Conservation (phyloP, 345 rosid species). For the Geranium brycei region DNA sequence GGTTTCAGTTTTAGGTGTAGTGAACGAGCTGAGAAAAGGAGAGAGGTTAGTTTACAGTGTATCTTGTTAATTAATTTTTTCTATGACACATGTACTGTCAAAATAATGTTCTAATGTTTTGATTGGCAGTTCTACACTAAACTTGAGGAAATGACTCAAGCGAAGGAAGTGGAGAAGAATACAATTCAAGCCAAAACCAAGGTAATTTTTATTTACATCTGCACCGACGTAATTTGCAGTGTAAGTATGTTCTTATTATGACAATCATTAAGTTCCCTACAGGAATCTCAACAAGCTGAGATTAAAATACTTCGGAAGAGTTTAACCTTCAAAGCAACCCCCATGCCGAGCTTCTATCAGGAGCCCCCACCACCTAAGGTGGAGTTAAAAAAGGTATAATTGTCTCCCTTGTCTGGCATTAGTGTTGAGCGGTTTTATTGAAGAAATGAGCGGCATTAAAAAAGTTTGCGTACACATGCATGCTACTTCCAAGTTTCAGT, state of each 20-base stretch:
- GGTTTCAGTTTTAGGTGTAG: slow-evolving; percentile 96
- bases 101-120: slow-evolving; percentile 7
- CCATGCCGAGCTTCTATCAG: slow-evolving; percentile 96
- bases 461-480: background rate
- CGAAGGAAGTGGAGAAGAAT: slow-evolving; percentile 70
- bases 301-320: slow-evolving; percentile 79
- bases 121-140: slow-evolving; percentile 69
- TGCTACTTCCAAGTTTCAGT: background rate
- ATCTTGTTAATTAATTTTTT: background rate
- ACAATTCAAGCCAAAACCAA: slow-evolving; percentile 85
- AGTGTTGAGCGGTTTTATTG: background rate
- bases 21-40: slow-evolving; percentile 96
- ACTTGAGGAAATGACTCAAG: slow-evolving; percentile 96
- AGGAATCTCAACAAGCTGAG: slow-evolving; percentile 99
- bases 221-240: slow-evolving; percentile 1
- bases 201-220: slow-evolving; percentile 21
- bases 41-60: slow-evolving; percentile 41
- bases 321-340: slow-evolving; percentile 90
- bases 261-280: slow-evolving; percentile 8
- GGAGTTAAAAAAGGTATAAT: slow-evolving; percentile 76
- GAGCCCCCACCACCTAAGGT: slow-evolving; percentile 80
- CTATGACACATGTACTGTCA: background rate
- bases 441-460: background rate
- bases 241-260: slow-evolving; percentile 3
- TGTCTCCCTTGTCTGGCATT: slow-evolving; percentile 10